Percentiles rank a stretch among this genome's conserved stretches.
Conservation (phyloP, 768 basidiomycete genomes). For the Gautieria morchelliformis region DNA sequence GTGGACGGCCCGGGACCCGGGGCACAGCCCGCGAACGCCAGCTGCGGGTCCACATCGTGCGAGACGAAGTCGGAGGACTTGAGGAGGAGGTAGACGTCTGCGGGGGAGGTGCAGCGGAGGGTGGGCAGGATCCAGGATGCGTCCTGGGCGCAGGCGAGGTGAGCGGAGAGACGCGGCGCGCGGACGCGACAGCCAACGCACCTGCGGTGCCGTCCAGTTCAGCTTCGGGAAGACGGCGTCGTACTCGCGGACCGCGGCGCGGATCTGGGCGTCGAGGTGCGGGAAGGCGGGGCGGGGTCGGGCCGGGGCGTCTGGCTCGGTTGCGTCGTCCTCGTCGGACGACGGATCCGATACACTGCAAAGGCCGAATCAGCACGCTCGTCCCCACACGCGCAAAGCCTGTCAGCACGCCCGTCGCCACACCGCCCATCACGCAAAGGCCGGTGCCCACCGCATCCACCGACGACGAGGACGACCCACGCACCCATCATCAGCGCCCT, state of each 20-base stretch:
- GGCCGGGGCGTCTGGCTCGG: conserved; percentile 2
- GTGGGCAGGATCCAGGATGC: conserved; percentile 85
- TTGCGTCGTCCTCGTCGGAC: conserved; percentile 30
- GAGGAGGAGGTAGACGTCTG: conserved; percentile 84
- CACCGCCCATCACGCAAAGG: too few species aligned
- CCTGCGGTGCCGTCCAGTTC: conserved; percentile 92
- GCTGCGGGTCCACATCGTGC: conserved; percentile 56
- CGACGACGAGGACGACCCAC: too few species aligned
- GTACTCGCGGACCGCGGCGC: conserved; percentile 53
- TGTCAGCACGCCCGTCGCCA: too few species aligned
- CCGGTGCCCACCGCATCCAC: too few species aligned
- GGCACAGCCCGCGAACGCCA: conserved; percentile 60
- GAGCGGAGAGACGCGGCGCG: not conserved
- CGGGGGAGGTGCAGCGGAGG: conserved; percentile 76
- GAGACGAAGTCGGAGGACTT: conserved; percentile 88
- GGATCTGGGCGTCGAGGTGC: conserved; percentile 65
- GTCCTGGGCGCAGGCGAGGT: conserved; percentile 63
- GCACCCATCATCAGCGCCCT: conserved; percentile 71
- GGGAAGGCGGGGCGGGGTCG: conserved; percentile 61
- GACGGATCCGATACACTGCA: conserved; percentile 53
- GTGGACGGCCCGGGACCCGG: conserved; percentile 3
- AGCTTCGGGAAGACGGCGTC: conserved; percentile 91
- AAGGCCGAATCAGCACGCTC: too few species aligned
- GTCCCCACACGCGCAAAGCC: too few species aligned
- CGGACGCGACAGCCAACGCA: conserved; percentile 21